Evolutionary conservation across 1,284 basidiomycete genomes (phyloP).

Genomic region (Apiotrichum veenhuisii): DNA sequence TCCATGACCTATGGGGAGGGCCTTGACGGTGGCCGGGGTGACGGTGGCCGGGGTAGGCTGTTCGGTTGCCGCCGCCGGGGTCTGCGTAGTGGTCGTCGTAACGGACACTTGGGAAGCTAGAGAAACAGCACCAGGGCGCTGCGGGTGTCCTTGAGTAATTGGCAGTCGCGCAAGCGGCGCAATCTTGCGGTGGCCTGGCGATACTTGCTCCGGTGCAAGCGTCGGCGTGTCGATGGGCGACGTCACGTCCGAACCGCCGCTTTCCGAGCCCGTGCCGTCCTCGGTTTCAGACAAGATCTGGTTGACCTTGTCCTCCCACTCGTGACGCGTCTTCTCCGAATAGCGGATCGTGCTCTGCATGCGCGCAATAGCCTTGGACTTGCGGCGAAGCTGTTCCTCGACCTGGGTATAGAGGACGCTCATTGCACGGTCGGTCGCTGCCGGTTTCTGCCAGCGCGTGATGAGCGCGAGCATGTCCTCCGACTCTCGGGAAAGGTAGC

Average conservation of each 20-base stretch:
- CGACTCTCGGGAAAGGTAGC: constrained; percentile 77
- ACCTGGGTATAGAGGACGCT: constrained; percentile 77
- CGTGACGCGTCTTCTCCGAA: constrained; percentile 92
- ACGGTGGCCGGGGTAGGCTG: background rate
- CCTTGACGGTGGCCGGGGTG: background rate
- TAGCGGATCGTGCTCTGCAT: constrained; percentile 98
- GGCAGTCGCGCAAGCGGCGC: constrained; percentile 43
- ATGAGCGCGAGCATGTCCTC: constrained; percentile 78
- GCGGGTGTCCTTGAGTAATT: constrained; percentile 44
- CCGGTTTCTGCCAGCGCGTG: constrained; percentile 76
- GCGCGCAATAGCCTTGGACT: constrained; percentile 90
- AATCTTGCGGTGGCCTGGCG: constrained; percentile 38
- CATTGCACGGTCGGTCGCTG: constrained; percentile 79
- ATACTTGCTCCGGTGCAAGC: constrained; percentile 24
- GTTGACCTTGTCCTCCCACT: constrained; percentile 90
- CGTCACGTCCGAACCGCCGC: constrained; percentile 31
- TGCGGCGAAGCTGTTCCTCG: constrained; percentile 82
- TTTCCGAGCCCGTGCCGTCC: constrained; percentile 49
- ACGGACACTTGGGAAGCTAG: background rate
- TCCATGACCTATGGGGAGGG: background rate
- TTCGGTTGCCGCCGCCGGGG: background rate
- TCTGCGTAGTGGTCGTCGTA: background rate
- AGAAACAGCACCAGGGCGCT: constrained; percentile 7
- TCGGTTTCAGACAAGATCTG: constrained; percentile 60
- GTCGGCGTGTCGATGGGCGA: background rate